Base-by-base conservation (phyloP, 345 rosid genomes). In the Limnanthes douglasii region DNA sequence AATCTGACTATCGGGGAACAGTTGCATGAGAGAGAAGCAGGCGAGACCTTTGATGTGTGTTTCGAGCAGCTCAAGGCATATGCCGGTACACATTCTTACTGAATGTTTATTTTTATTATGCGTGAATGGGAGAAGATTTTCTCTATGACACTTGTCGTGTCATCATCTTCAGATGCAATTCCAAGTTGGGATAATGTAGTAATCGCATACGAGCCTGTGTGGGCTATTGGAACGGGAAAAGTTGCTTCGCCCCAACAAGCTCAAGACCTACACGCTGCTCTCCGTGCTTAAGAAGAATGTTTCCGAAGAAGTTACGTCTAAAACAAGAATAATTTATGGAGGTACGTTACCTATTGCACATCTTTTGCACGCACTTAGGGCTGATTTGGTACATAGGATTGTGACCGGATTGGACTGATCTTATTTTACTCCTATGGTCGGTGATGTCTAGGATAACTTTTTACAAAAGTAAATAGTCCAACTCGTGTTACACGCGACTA, bases 181-280 rank as follows among this genome's bases (percentile, higher is more conserved):
- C 80, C 93, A 23, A 65, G 94, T 63, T 84, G 95, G 98, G 94
- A 84, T 33, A 60, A 72, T 39, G 39, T 84, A 28, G 98, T 90
- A 18, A 72, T 90, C 41, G 98, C 98, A 1, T 90, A 90, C 35
- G 98, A 90, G 61, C 96, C 98, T 36, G 96, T 90, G 16, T 90
- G 98, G 98, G 98, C 98, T 46, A 90, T 90, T 56, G 98, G 94
- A 46, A 84, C 96, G 31, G 98, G 98, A 45, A 85, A 84, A 50
- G 98, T 90, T 47, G 96, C 98, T 38, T 61, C 93, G 14, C 96
- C 98, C 1, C 61, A 50, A 55, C 98, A 90, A 59, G 96, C 98
- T 46, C 94, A 85, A 54, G 98, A 84, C 70, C 93, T 90, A 31
- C 96, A 90, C 53, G 71, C 59, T 19, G 85, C 96, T 59, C 53